These are phyloP conservation scores for Candida glaebosa DNA, from an alignment of 805 yeast species.

Conservation along the genomic window DNA sequence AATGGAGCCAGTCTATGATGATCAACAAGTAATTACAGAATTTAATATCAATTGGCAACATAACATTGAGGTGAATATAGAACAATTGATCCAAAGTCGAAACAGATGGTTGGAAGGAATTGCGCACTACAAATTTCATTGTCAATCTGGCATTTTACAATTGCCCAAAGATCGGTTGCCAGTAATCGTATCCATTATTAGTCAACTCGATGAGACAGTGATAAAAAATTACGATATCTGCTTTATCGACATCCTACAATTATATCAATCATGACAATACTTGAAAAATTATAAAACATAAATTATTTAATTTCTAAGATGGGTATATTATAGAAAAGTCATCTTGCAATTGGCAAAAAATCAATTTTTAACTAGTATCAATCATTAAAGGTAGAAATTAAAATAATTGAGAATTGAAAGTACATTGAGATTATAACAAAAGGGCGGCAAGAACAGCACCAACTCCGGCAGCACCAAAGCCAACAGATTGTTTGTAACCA, in stretches of 20 bases:
- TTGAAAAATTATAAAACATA: too few relatives aligned
- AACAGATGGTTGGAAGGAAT: constrained; percentile 6
- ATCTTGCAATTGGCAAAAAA: too few relatives aligned
- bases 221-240: constrained; percentile 8
- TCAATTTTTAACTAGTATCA: too few relatives aligned
- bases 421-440: too few relatives aligned
- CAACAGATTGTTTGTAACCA: constrained; percentile 8
- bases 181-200: constrained; percentile 15
- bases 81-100: constrained; percentile 2
- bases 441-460: constrained; percentile 10
- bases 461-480: constrained; percentile 11
- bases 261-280: background rate
- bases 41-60: background rate
- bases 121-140: constrained; percentile 7
- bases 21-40: constrained; percentile 2
- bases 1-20: background rate
- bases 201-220: constrained; percentile 7
- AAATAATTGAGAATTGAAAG: too few relatives aligned
- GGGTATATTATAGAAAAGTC: too few relatives aligned
- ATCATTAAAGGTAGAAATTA: too few relatives aligned
- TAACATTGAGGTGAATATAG: constrained; percentile 7
- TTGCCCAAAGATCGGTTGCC: constrained; percentile 9
- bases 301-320: too few relatives aligned
- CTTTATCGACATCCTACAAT: constrained; percentile 5
- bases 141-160: constrained; percentile 10